Evolutionary conservation across 2,329 filamentous ascomycete genomes (phyloP).

Genomic region (Colletotrichum chrysophilum): DNA sequence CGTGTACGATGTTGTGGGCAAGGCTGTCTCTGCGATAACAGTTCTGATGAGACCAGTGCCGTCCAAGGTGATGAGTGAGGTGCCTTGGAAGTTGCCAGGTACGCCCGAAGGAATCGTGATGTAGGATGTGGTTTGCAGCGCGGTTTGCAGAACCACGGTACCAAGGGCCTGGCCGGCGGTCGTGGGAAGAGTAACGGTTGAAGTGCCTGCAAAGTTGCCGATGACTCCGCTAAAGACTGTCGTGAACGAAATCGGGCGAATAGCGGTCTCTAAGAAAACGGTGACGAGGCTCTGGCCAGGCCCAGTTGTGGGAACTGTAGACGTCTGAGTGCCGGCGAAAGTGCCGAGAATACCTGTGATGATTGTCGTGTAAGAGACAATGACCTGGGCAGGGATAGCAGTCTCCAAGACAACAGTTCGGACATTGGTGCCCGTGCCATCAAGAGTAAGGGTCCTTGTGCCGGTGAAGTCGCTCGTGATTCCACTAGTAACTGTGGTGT

Average conservation of each 20-base stretch:
- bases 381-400: background rate
- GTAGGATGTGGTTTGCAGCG: background rate
- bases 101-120: background rate
- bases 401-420: slow-evolving; percentile 1
- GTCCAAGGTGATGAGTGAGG: background rate
- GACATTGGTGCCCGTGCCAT: background rate
- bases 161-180: background rate
- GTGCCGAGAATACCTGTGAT: background rate
- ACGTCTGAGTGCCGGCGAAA: background rate
- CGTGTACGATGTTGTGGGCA: background rate
- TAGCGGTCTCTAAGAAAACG: background rate
- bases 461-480: background rate
- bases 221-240: background rate
- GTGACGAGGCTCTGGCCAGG: background rate
- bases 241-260: background rate
- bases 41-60: background rate
- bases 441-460: background rate
- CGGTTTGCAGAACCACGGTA: background rate
- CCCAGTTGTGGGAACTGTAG: background rate
- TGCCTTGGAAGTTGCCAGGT: background rate
- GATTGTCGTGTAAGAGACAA: slow-evolving; percentile 2
- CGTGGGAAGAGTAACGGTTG: background rate
- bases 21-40: background rate
- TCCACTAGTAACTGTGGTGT: slow-evolving; percentile 1
- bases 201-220: background rate